Evolutionary conservation across 1,139 yeast species (phyloP).

Genomic region (Chernovozyma aurita): DNA sequence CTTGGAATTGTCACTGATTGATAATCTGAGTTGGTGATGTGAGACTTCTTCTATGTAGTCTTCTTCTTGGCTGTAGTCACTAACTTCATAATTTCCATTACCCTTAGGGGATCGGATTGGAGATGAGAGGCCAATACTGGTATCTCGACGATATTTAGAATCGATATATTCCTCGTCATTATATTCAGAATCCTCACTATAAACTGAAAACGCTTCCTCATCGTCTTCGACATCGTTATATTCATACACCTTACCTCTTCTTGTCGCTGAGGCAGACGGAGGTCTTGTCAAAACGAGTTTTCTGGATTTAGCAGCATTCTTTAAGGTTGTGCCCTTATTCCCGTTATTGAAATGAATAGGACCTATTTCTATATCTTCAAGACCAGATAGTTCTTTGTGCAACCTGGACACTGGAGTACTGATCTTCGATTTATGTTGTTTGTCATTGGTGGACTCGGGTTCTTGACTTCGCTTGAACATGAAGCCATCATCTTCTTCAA

Average conservation of each 20-base stretch:
- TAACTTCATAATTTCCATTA: not conserved
- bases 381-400: constrained; percentile 20
- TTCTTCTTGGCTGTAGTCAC: constrained; percentile 13
- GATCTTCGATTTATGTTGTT: constrained; percentile 12
- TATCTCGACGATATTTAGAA: no score
- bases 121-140: constrained; percentile 4
- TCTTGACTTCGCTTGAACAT: constrained; percentile 33
- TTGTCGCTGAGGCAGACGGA: not conserved
- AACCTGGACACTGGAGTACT: constrained; percentile 25
- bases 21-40: constrained; percentile 15
- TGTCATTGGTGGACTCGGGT: constrained; percentile 9
- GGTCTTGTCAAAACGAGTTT: not conserved
- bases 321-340: not conserved
- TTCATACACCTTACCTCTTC: no score
- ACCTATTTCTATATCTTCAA: constrained; percentile 14
- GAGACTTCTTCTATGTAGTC: constrained; percentile 30
- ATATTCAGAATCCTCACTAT: not conserved
- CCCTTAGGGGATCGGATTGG: constrained; percentile 6
- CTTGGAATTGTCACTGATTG: not conserved
- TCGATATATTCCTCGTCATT: not conserved
- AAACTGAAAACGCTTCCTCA: not conserved
- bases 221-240: not conserved
- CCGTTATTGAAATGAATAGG: not conserved
- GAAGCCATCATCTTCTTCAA: constrained; percentile 47
- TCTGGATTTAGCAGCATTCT: not conserved